Evolutionary conservation across 148 eudicot species (phyloP).

Genomic region (Agrostemma githago): DNA sequence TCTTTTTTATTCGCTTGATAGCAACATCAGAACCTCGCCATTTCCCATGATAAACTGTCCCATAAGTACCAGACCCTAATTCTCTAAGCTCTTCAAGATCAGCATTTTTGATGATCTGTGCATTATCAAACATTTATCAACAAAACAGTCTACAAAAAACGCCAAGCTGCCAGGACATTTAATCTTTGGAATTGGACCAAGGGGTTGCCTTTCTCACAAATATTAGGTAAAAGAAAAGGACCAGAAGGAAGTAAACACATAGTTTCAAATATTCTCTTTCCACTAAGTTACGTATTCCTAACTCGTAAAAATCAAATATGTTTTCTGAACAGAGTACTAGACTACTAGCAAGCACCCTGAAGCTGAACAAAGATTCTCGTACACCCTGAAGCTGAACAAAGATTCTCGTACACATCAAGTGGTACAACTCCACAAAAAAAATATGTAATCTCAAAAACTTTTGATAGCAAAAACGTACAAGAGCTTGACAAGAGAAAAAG

Average conservation of each 20-base stretch:
- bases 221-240: not conserved
- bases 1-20: slow-evolving; percentile 82
- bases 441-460: not conserved
- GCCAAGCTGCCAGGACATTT: not conserved
- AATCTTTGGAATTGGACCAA: not conserved
- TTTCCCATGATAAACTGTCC: slow-evolving; percentile 94
- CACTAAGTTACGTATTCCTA: not conserved
- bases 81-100: slow-evolving; percentile 90
- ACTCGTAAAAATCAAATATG: not conserved
- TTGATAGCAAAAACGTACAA: not conserved
- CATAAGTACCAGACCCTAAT: slow-evolving; percentile 94
- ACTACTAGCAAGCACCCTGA: not conserved
- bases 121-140: slow-evolving; percentile 23
- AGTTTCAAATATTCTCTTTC: not conserved
- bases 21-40: slow-evolving; percentile 99
- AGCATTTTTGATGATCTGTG: slow-evolving; percentile 75
- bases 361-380: not conserved
- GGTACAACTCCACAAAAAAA: not conserved
- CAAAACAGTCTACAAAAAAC: slow-evolving; percentile 12
- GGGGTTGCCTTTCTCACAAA: slow-evolving; percentile 5
- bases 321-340: not conserved
- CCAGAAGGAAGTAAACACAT: not conserved
- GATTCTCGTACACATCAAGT: not conserved
- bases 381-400: not conserved
- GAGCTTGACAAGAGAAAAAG: not conserved